A percentile compares a stretch with the other conserved stretches of the same genome.
These are phyloP conservation scores for Wickerhamiella galacta DNA, from an alignment of 805 yeast genomes.

Conservation along the genomic window DNA sequence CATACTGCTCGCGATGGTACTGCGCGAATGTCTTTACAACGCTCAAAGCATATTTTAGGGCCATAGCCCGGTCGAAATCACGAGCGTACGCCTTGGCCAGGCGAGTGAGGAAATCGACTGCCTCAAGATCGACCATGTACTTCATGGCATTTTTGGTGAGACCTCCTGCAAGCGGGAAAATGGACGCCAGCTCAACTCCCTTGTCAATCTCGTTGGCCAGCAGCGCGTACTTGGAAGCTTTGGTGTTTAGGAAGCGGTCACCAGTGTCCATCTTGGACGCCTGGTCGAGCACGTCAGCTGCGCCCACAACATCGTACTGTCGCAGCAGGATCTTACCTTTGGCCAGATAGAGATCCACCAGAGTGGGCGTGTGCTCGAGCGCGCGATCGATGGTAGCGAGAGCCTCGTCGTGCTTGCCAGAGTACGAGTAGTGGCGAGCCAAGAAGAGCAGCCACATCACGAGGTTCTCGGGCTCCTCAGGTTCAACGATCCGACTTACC, in stretches of 20 bases:
- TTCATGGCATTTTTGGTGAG: slow-evolving; percentile 59
- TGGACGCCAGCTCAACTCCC: slow-evolving; percentile 55
- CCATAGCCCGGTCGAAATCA: slow-evolving; percentile 45
- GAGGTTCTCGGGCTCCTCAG: slow-evolving; percentile 12
- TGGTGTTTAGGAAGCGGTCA: slow-evolving; percentile 82
- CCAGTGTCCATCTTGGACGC: slow-evolving; percentile 70
- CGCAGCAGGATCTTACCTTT: slow-evolving; percentile 73
- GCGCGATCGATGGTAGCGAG: slow-evolving; percentile 18
- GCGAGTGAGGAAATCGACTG: slow-evolving; percentile 74
- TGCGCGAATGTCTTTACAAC: slow-evolving; percentile 51
- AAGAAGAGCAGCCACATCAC: slow-evolving; percentile 7
- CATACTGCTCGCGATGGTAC: slow-evolving; percentile 72
- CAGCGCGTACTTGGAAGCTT: slow-evolving; percentile 65
- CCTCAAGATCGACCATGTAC: slow-evolving; percentile 80
- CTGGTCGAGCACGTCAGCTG: slow-evolving; percentile 46
- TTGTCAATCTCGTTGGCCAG: slow-evolving; percentile 59
- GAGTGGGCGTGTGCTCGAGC: slow-evolving; percentile 38
- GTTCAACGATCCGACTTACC: not conserved
- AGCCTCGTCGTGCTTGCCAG: slow-evolving; percentile 40
- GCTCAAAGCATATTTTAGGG: slow-evolving; percentile 62
- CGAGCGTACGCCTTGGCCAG: slow-evolving; percentile 71
- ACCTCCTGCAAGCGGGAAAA: slow-evolving; percentile 30
- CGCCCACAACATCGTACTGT: slow-evolving; percentile 40
- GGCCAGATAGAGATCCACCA: slow-evolving; percentile 64
- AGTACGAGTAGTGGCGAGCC: slow-evolving; percentile 47